Conservation (phyloP, 257 asterid species). For the Primulina eburnea region DNA sequence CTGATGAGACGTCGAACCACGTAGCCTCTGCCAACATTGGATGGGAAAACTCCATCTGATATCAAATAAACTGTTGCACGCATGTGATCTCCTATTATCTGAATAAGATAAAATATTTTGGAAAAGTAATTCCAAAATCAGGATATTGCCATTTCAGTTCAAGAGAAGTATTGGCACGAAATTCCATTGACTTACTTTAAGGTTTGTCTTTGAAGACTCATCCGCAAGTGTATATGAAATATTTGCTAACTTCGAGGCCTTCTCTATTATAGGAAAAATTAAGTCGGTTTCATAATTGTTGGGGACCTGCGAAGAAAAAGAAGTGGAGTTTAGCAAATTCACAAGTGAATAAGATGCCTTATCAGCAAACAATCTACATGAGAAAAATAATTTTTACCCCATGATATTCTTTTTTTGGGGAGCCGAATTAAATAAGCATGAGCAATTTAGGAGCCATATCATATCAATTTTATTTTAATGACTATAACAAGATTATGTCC, state of each 20-base stretch:
- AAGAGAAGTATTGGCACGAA: constrained; percentile 17
- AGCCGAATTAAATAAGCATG: not conserved
- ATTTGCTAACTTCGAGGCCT: constrained; percentile 74
- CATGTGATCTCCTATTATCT: constrained; percentile 95
- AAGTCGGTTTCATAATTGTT: constrained; percentile 93
- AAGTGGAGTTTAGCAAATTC: constrained; percentile 14
- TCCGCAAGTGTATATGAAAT: constrained; percentile 61
- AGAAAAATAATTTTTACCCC: not conserved
- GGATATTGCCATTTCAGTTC: constrained; percentile 12
- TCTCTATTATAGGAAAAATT: constrained; percentile 80
- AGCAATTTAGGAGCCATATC: constrained; percentile 1
- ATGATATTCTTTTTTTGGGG: not conserved
- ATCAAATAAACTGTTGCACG: constrained; percentile 91
- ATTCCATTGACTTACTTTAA: constrained; percentile 50
- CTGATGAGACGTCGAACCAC: constrained; percentile 93
- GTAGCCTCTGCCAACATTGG: constrained; percentile 93
- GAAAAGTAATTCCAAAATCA: constrained; percentile 22
- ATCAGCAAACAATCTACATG: not conserved
- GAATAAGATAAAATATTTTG: constrained; percentile 18
- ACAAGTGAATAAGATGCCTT: constrained; percentile 1
- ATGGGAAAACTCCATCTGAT: constrained; percentile 93
- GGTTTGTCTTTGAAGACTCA: constrained; percentile 61
- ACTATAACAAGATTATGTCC: not conserved
- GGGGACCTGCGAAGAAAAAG: constrained; percentile 62
- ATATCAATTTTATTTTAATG: too few relatives aligned